These are phyloP conservation scores for Colletotrichum sp. DNA, from an alignment of 2,329 filamentous ascomycete genomes.

Conservation along the genomic window DNA sequence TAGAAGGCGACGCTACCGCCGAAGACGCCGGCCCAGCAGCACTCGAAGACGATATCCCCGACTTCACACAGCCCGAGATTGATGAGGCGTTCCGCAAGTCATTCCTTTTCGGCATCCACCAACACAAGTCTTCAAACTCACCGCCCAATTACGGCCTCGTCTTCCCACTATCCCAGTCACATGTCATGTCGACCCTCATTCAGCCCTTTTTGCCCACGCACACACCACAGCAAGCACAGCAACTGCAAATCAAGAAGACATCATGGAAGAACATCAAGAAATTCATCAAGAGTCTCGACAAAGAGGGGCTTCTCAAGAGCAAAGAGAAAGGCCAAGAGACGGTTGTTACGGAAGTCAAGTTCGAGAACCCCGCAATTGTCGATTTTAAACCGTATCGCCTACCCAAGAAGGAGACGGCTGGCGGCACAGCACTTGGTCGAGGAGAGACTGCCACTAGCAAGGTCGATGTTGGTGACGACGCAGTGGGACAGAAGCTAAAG, in stretches of 20 bases:
- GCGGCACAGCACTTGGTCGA: not conserved
- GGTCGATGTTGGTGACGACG: not conserved
- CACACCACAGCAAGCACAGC: not conserved
- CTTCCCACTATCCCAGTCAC: not conserved
- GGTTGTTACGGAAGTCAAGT: not conserved
- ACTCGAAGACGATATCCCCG: not conserved
- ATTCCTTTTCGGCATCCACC: not conserved
- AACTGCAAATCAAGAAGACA: not conserved
- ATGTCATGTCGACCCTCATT: not conserved
- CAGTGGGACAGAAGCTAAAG: not conserved
- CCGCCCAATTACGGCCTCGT: not conserved
- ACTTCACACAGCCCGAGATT: not conserved
- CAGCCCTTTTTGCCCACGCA: not conserved
- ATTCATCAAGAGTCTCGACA: not conserved
- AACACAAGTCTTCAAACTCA: not conserved
- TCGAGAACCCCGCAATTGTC: not conserved
- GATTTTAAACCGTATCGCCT: not conserved
- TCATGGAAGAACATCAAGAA: constrained; percentile 1
- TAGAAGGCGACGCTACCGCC: not conserved
- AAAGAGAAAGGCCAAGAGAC: not conserved
- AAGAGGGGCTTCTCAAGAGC: not conserved
- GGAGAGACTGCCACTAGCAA: not conserved
- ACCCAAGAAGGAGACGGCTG: not conserved
- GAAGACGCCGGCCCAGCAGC: not conserved
- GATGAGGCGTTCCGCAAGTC: not conserved